A percentile compares a stretch with the other conserved stretches of the same genome.
Conservation (phyloP, 768 basidiomycete species). For the Trametes sanguinea region DNA sequence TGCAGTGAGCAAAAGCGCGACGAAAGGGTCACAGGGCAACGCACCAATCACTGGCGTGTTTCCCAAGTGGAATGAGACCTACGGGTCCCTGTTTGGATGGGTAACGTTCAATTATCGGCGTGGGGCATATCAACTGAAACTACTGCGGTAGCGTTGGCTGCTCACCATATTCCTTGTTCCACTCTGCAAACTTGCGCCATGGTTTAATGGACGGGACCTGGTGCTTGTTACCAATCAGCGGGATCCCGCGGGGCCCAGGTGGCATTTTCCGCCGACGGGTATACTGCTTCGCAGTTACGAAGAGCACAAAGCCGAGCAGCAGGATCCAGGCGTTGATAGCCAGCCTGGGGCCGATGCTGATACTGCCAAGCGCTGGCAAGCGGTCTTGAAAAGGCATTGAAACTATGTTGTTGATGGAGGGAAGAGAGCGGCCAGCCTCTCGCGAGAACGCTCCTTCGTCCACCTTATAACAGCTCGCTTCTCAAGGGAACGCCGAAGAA, state of each 20-base stretch:
- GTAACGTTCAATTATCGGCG: background rate
- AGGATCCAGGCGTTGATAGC: constrained; percentile 1
- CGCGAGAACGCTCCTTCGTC: background rate
- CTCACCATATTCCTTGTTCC: constrained; percentile 48
- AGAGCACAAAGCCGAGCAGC: background rate
- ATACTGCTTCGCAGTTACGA: constrained; percentile 3
- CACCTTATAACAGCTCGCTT: too few species aligned
- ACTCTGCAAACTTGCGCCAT: constrained; percentile 51
- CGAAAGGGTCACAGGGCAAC: background rate
- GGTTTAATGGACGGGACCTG: constrained; percentile 48
- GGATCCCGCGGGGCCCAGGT: constrained; percentile 47
- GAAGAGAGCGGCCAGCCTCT: too few species aligned
- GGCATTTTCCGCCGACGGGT: constrained; percentile 36
- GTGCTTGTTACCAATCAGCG: constrained; percentile 47
- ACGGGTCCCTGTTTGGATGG: constrained; percentile 37
- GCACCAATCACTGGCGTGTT: constrained; percentile 45
- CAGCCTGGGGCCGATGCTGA: background rate
- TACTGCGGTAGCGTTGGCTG: background rate
- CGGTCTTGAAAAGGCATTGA: too few species aligned
- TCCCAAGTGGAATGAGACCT: constrained; percentile 44
- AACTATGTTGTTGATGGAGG: too few species aligned
- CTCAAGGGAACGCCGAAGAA: too few species aligned
- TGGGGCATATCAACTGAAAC: background rate
- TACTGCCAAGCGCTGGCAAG: too few species aligned
- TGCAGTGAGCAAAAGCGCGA: background rate